Percentiles rank a stretch among this genome's conserved stretches.
Evolutionary conservation across 129 eudicot species (phyloP).

Genomic region (Oenanthe sinensis): DNA sequence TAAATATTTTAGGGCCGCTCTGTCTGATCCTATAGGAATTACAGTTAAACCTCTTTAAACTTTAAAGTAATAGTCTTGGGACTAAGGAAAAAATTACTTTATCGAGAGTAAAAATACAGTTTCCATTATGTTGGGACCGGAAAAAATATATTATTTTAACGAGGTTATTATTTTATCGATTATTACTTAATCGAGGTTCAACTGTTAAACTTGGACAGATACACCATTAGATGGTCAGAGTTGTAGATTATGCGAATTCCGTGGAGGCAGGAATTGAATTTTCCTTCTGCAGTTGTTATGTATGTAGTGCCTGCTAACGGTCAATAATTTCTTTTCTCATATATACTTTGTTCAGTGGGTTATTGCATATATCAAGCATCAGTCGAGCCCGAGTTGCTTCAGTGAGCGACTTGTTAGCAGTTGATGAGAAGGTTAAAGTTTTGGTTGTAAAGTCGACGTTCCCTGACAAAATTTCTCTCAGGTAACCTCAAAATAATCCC

Average conservation of each 20-base stretch:
- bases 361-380: slow-evolving; percentile 82
- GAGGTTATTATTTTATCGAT: too few relatives aligned
- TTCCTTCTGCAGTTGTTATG: background rate
- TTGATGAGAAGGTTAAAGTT: slow-evolving; percentile 81
- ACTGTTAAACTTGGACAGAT: background rate
- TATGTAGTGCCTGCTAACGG: background rate
- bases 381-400: slow-evolving; percentile 47
- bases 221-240: background rate
- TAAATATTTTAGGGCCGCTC: background rate
- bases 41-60: too few relatives aligned
- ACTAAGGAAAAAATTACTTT: too few relatives aligned
- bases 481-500: slow-evolving; percentile 30
- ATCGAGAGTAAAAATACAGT: too few relatives aligned
- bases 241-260: background rate
- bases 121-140: too few relatives aligned
- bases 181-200: too few relatives aligned
- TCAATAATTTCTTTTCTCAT: background rate
- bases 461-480: slow-evolving; percentile 83
- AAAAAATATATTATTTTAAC: too few relatives aligned
- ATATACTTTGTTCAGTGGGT: slow-evolving; percentile 15
- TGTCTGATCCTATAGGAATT: background rate
- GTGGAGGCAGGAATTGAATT: background rate
- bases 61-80: too few relatives aligned
- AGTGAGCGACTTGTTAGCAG: slow-evolving; percentile 43
- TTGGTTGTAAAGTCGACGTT: slow-evolving; percentile 74